Base-by-base conservation (phyloP, 139 green algal species). In the Diplosphaera chodatii region DNA sequence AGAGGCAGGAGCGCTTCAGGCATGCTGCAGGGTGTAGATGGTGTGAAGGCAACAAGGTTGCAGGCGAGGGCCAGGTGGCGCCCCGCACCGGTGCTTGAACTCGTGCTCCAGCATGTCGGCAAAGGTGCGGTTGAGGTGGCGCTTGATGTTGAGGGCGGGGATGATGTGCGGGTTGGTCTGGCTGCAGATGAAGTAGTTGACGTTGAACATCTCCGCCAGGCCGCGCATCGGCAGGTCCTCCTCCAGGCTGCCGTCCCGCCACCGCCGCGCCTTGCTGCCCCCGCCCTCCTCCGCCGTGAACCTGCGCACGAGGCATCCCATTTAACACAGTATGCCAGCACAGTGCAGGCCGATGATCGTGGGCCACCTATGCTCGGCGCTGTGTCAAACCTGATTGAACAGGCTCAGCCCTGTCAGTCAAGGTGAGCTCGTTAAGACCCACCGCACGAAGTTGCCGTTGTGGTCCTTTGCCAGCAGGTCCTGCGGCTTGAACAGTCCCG, bases 161-260 rank as follows among this genome's bases (percentile, higher is more conserved):
- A 93, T 87, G 34, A 97, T 90, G 80, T 94, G 88, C 20, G 92
- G 92, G 84, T 94, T 95, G 74, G 87, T 92, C 80, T 97, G 92
- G 71, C 62, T 84, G 15, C 96, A 90, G 22, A 97, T 77, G 69
- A 96, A 97, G 82, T 97, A 89, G 84, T 97, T 97, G 63, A 90
- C 92, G 70, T 94, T 94, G 86, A 97, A 97, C 88, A 95, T 93
- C 80, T 96, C 92, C 5, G 78, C 84, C 63, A 96, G 73, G 25
- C 75, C 78, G 68, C 88, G 80, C 80, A 89, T 90, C 33, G 92
- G 92, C 69, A 97, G 78, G 78, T 97, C 86, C 63, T 88, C 80
- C 83, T 82, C 91, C 67, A 93, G 73, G 64, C 72, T 86, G 67
- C 90, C 91, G 72, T 93, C 90, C 25, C 84, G 82, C 90, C 90